Evolutionary conservation across 2,329 filamentous ascomycete genomes (phyloP).

Genomic region (Colletotrichum scovillei): DNA sequence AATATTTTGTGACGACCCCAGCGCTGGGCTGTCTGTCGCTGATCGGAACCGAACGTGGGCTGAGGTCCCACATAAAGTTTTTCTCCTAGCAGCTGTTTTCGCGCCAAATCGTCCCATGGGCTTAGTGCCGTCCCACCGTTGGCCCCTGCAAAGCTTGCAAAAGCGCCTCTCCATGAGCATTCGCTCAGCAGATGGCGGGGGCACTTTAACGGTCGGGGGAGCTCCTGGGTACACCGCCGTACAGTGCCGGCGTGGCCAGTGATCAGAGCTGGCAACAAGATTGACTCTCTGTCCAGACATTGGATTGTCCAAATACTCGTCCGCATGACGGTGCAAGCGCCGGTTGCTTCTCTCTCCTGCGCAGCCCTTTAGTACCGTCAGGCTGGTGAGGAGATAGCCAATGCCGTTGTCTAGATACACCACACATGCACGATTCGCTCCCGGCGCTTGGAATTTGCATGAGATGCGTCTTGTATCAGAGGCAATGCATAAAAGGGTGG

Average conservation of each 20-base stretch:
- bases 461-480: neutral
- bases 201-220: neutral
- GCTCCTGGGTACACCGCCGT: neutral
- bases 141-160: constrained; percentile 18
- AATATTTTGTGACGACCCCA: constrained; percentile 10
- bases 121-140: neutral
- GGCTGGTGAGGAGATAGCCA: constrained; percentile 10
- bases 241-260: neutral
- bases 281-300: neutral
- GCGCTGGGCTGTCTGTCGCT: constrained; percentile 12
- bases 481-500: neutral
- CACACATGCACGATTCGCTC: neutral
- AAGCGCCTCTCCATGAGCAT: neutral
- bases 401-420: neutral
- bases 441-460: neutral
- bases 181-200: neutral
- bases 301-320: neutral
- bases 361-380: neutral
- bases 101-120: constrained; percentile 31
- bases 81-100: constrained; percentile 31
- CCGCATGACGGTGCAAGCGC: constrained; percentile 20
- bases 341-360: neutral
- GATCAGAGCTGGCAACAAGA: neutral
- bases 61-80: constrained; percentile 35
- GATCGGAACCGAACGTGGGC: constrained; percentile 24